Percentiles rank a stretch among this genome's conserved stretches.
Evolutionary conservation across 1,284 basidiomycete genomes (phyloP).

Genomic region (Grifola frondosa): DNA sequence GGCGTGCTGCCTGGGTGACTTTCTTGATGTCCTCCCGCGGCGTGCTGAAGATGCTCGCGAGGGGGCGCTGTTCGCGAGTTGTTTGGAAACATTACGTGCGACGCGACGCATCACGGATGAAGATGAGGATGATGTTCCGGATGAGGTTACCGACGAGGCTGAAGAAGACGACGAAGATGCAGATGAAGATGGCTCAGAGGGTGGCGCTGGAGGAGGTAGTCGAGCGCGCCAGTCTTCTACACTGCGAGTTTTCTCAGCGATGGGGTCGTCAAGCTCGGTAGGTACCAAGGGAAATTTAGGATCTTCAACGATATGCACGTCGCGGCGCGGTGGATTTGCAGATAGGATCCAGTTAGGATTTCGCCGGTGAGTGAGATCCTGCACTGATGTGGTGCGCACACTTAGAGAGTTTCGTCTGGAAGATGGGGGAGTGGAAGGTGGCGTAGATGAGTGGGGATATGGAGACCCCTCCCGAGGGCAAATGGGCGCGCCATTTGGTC

Average conservation of each 20-base stretch:
- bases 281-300: conserved; percentile 29
- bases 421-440: conserved; percentile 3
- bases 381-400: too few species aligned
- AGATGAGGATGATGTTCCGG: conserved; percentile 4
- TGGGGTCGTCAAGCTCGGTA: conserved; percentile 26
- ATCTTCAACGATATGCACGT: conserved; percentile 13
- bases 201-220: conserved; percentile 7
- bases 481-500: conserved; percentile 26
- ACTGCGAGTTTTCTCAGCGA: neutral
- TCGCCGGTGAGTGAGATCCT: conserved; percentile 13
- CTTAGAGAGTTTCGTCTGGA: too few species aligned
- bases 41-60: conserved; percentile 27
- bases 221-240: neutral
- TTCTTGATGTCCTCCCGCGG: conserved; percentile 22
- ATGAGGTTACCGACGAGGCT: conserved; percentile 23
- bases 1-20: conserved; percentile 24
- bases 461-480: conserved; percentile 21
- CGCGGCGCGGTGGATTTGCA: conserved; percentile 7
- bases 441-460: conserved; percentile 3
- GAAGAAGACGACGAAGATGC: conserved; percentile 82
- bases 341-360: conserved; percentile 30
- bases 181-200: conserved; percentile 6
- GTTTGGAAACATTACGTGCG: conserved; percentile 13
- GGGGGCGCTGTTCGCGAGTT: conserved; percentile 21
- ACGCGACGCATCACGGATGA: conserved; percentile 11